Percentiles rank a stretch among this genome's conserved stretches.
These are phyloP conservation scores for Ophiostoma perfectum DNA, from an alignment of 2,329 filamentous ascomycete species.

Conservation along the genomic window DNA sequence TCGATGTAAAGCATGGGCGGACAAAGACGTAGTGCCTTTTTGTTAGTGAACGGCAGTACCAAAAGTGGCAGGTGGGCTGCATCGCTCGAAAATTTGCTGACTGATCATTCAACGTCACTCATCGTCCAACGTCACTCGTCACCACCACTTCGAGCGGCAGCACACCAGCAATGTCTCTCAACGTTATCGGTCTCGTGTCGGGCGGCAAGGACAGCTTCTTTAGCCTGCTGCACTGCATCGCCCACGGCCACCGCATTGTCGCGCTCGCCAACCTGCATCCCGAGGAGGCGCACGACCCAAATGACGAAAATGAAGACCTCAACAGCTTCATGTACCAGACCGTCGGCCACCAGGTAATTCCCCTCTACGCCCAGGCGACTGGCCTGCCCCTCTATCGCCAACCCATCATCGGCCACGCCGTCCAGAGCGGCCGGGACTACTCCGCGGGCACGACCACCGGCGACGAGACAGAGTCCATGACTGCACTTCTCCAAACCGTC, in stretches of 20 bases:
- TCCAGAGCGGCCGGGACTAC: constrained; percentile 70
- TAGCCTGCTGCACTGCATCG: constrained; percentile 81
- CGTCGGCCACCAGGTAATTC: constrained; percentile 80
- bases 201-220: constrained; percentile 97
- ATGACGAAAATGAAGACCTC: constrained; percentile 55
- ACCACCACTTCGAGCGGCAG: not conserved
- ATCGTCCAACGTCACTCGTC: not conserved
- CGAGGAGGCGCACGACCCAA: not conserved
- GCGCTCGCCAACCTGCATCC: constrained; percentile 88
- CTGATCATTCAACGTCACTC: not conserved
- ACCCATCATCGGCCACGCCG: constrained; percentile 65
- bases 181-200: constrained; percentile 88
- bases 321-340: constrained; percentile 99
- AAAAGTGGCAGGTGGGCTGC: not conserved
- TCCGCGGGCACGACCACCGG: constrained; percentile 21
- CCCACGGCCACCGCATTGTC: constrained; percentile 77
- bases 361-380: constrained; percentile 74
- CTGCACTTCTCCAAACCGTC: constrained; percentile 66
- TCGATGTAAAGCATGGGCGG: too few species aligned
- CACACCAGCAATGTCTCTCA: constrained; percentile 37
- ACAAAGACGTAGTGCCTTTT: too few species aligned
- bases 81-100: not conserved
- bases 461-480: constrained; percentile 86
- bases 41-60: too few species aligned
- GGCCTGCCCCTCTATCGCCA: constrained; percentile 78